Percentiles rank a stretch among this genome's conserved stretches.
These are phyloP conservation scores for Mikania micrantha DNA, from an alignment of 129 eudicot species.

Conservation along the genomic window DNA sequence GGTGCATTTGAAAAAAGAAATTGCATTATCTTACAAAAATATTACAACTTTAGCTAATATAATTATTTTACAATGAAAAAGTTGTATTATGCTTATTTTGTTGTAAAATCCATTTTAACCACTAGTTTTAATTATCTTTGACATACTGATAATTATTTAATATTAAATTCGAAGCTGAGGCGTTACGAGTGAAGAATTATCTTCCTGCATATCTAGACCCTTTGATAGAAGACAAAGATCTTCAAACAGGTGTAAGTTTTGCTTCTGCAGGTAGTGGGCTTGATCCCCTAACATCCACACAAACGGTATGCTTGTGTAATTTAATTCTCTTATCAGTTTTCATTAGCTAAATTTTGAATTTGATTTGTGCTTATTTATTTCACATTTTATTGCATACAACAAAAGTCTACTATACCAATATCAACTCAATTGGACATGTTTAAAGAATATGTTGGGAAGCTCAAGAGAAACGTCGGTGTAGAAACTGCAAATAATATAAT, in stretches of 20 bases:
- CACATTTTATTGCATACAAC: background rate
- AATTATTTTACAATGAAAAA: no score
- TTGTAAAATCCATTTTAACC: no score
- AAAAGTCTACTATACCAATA: constrained; percentile 40
- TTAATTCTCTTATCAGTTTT: background rate
- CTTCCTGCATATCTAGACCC: constrained; percentile 66
- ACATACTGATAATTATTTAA: background rate
- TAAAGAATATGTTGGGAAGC: constrained; percentile 53
- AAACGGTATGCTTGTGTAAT: constrained; percentile 29
- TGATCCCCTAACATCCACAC: constrained; percentile 44
- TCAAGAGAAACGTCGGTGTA: constrained; percentile 43
- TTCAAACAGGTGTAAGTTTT: constrained; percentile 74
- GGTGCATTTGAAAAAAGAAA: no score
- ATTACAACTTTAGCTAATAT: no score
- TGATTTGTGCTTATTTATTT: background rate
- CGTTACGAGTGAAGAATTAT: constrained; percentile 46
- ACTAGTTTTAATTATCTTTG: no score
- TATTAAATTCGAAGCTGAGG: constrained; percentile 32
- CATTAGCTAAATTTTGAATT: background rate
- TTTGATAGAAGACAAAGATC: constrained; percentile 29
- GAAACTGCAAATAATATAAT: constrained; percentile 31
- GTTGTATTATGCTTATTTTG: no score
- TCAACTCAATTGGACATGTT: constrained; percentile 40
- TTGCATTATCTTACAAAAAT: no score
- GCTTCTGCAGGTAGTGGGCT: constrained; percentile 71